Evolutionary conservation across 495 filamentous ascomycete genomes (phyloP).

Genomic region (Tuber umbilicatum): DNA sequence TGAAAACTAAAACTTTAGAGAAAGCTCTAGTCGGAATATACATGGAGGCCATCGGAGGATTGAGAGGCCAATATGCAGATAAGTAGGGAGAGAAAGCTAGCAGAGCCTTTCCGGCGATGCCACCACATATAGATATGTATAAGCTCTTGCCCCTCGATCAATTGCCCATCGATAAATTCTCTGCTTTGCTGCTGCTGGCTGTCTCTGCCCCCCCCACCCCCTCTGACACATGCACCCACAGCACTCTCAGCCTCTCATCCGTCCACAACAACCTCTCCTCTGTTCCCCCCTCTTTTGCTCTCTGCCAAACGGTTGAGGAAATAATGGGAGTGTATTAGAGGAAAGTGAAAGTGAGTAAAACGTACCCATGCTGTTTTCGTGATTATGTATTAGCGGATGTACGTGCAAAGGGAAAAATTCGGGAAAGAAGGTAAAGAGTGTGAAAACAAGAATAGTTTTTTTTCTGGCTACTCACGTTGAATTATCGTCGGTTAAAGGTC

Average conservation of each 20-base stretch:
- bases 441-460: neutral
- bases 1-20: slow-evolving; percentile 4
- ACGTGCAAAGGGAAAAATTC: slow-evolving; percentile 6
- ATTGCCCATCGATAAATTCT: slow-evolving; percentile 6
- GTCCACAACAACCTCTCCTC: slow-evolving; percentile 13
- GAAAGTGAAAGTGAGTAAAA: slow-evolving; percentile 42
- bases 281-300: slow-evolving; percentile 16
- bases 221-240: neutral
- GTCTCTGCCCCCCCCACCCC: slow-evolving; percentile 2
- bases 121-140: slow-evolving; percentile 5
- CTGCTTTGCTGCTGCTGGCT: slow-evolving; percentile 8
- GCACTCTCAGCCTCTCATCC: slow-evolving; percentile 4
- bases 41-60: slow-evolving; percentile 15
- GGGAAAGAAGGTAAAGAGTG: neutral
- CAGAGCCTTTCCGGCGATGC: slow-evolving; percentile 6
- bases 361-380: slow-evolving; percentile 51
- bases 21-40: slow-evolving; percentile 6
- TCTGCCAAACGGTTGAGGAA: slow-evolving; percentile 11
- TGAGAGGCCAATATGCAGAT: slow-evolving; percentile 19
- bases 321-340: slow-evolving; percentile 43
- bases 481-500: slow-evolving; percentile 36
- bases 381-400: slow-evolving; percentile 20
- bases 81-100: slow-evolving; percentile 4
- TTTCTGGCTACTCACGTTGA: slow-evolving; percentile 37
- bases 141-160: neutral